Evolutionary conservation across 768 basidiomycete species (phyloP), one percentile per base, ranked within the genome.

Genomic region (Agrocybe chaxingu): DNA sequence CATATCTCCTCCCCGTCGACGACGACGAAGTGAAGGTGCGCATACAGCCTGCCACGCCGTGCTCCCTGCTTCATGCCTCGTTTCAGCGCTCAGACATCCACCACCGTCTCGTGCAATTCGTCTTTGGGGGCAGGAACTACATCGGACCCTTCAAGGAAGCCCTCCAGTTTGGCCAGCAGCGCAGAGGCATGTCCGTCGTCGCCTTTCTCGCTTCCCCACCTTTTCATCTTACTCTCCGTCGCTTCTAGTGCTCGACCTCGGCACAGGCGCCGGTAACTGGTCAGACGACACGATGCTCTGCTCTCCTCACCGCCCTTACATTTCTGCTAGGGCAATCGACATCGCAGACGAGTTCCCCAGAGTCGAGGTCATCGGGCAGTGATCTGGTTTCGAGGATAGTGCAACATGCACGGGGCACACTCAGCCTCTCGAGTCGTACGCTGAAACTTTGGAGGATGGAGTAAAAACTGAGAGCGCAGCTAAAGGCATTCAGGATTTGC

Each of bases 271-370:
- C 3, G 85, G 86, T 4, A 64, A 67, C 33, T 87, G 85, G 85
- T 84, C 51, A 53, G 70, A 47, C 50, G 10, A 43, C 35, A 24
- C 24, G 5, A 5, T 36, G 7, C 9, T 50, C 19, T 45, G 52
- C 41, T 36, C 33, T 24, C 51, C 36, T 44, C 35, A 40, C 43
- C 40, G 24, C 50, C 29, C 34, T 8, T 33, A 51, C 48, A 52
- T 42, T 45, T 32, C 38, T 45, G 31, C 42, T 57, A 87, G 84
- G 85, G 82, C 86, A 19, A 80, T 87, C 55, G 81, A 82, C 64
- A 78, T 87, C 68, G 86, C 85, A 43, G 83, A 87, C 57, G 84
- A 85, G 65, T 87, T 88, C 64, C 82, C 81, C 39, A 62, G 72
- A 43, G 82, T 75, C 51, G 81, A 86, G 56, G 81, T 87, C 54